phyloP scores from a whole-genome alignment of 176 grass and related monocot species.

The Alopecurus myosuroides region DNA sequence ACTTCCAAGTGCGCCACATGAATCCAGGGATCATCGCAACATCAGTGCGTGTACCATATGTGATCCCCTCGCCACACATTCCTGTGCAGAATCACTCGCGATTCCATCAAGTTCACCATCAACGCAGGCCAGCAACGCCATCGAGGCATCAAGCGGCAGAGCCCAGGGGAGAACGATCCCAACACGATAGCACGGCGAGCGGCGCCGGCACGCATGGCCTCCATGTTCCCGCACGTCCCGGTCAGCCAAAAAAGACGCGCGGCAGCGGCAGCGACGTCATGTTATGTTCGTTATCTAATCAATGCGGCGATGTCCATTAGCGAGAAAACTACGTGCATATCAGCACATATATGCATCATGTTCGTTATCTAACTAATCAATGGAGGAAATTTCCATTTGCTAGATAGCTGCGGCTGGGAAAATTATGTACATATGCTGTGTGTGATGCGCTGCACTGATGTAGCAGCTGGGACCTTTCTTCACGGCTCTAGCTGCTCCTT shows the following conservation, averaged over 20 bases:
- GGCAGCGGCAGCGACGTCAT: slow-evolving; percentile 6
- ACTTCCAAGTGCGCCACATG: neutral
- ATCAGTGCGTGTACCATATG: neutral
- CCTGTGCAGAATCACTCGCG: slow-evolving; percentile 26
- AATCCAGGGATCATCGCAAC: neutral
- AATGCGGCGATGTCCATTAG: slow-evolving; percentile 22
- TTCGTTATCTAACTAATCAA: slow-evolving; percentile 39
- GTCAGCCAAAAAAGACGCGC: slow-evolving; percentile 8
- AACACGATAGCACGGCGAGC: neutral
- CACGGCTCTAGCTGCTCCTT: slow-evolving; percentile 37
- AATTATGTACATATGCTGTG: neutral
- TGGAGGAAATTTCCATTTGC: neutral
- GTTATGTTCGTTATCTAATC: slow-evolving; percentile 44
- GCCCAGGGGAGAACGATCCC: neutral
- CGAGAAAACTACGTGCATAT: neutral
- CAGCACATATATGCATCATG: neutral
- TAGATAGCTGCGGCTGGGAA: neutral
- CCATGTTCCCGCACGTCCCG: neutral
- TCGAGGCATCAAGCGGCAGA: neutral
- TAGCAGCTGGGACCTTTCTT: slow-evolving; percentile 35
- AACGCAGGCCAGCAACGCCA: neutral
- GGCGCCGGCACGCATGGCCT: neutral
- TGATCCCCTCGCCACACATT: neutral
- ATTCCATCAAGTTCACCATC: slow-evolving; percentile 18
- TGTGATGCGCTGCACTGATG: neutral